Base-by-base conservation (phyloP, 2,329 filamentous ascomycete genomes). In the Aspergillus caelatus region DNA sequence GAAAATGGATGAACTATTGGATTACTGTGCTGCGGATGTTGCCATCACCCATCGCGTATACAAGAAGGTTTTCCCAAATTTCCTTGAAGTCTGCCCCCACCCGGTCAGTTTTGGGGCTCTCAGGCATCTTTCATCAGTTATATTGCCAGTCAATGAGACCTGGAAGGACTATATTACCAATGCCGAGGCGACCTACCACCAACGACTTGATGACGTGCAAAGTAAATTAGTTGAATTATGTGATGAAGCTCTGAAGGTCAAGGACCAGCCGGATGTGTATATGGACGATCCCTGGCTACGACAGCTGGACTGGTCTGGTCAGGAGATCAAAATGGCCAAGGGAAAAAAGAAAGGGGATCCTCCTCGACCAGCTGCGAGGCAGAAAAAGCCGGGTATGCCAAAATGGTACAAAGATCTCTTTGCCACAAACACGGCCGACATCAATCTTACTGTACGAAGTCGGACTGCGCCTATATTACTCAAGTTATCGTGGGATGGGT, bases 381-480 rank as follows among this genome's bases (percentile, higher is more conserved):
- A 99, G 76, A 99, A 98, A 83, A 93, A 91, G 80, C 94, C 94
- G 0, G 95, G 95, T 16, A 95, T 92, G 91, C 95, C 95, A 0
- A 86, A 91, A 68, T 99, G 95, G 95, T 99, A 97, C 80, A 97
- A 95, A 73, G 93, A 93, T 75, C 82, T 99, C 1, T 97, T 96
- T 70, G 71, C 85, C 1, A 93, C 88, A 62, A 89, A 80, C 28
- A 86, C 88, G 63, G 81, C 85, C 10, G 52, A 78, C 0, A 95
- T 97, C 62, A 89, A 83, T 64, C 81, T 99, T 21, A 92, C 92
- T 0, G 94, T 98, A 0, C 88, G 96, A 53, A 96, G 93, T 39
- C 88, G 96, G 59, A 89, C 97, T 71, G 91, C 95, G 0, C 93
- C 95, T 0, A 81, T 99, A 21, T 81, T 99, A 14, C 82, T 99